phyloP scores from a whole-genome alignment of 2,329 filamentous ascomycete genomes.

The Monilinia fructigena region DNA sequence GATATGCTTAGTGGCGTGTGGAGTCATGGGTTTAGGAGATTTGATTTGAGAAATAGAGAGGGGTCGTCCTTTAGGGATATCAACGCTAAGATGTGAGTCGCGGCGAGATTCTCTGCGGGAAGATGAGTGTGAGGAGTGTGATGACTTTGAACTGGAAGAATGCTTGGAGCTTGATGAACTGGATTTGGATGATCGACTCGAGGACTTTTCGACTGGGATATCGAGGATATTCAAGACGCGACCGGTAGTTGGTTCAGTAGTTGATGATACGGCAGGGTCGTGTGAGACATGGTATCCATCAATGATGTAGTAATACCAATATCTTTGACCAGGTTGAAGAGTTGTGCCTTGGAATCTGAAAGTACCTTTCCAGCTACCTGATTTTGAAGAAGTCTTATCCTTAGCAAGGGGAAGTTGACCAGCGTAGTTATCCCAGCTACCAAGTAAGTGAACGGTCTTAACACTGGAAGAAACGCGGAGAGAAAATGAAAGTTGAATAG shows the following conservation, averaged over 20 bases:
- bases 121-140: conserved; percentile 46
- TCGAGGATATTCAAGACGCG: conserved; percentile 98
- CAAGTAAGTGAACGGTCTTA: conserved; percentile 96
- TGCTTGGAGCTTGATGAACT: conserved; percentile 41
- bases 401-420: conserved; percentile 93
- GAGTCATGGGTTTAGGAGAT: conserved; percentile 84
- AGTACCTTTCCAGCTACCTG: conserved; percentile 90
- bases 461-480: conserved; percentile 94
- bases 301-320: conserved; percentile 99
- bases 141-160: conserved; percentile 42
- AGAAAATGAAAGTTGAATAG: conserved; percentile 91
- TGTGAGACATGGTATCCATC: conserved; percentile 98
- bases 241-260: conserved; percentile 92
- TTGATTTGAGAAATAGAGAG: conserved; percentile 86
- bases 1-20: conserved; percentile 83
- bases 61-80: conserved; percentile 84
- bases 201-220: conserved; percentile 61
- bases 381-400: conserved; percentile 78
- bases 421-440: conserved; percentile 97
- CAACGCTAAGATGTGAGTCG: conserved; percentile 53
- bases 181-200: conserved; percentile 45
- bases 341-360: conserved; percentile 91
- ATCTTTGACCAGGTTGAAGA: conserved; percentile 83
- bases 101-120: conserved; percentile 43
- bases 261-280: conserved; percentile 86